Conservation (phyloP, 2,329 filamentous ascomycete genomes). For the Fusarium sp. region DNA sequence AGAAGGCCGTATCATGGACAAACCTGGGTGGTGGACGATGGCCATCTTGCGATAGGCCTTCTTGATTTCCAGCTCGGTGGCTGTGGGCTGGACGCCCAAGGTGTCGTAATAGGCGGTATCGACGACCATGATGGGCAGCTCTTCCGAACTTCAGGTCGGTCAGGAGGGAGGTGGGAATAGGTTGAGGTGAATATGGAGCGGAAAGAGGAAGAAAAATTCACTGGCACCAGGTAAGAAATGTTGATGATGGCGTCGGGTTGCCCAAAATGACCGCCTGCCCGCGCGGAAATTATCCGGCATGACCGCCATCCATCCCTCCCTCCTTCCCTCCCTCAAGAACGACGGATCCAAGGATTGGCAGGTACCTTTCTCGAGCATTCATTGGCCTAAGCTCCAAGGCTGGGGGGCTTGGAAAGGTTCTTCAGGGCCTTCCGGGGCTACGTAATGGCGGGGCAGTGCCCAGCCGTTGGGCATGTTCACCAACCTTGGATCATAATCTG, state of each 20-base stretch:
- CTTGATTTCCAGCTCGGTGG: constrained; percentile 93
- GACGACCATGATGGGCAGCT: constrained; percentile 76
- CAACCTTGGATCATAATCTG: neutral
- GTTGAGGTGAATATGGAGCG: constrained; percentile 17
- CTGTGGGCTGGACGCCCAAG: constrained; percentile 85
- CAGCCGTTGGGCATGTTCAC: constrained; percentile 2
- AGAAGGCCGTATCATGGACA: constrained; percentile 30
- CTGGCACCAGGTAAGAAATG: constrained; percentile 19
- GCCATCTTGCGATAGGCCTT: constrained; percentile 96
- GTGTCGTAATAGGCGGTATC: constrained; percentile 91
- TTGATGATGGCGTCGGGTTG: constrained; percentile 43
- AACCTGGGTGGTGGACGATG: constrained; percentile 91
- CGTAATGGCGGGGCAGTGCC: constrained; percentile 54
- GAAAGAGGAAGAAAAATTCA: constrained; percentile 5
- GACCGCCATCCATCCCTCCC: neutral
- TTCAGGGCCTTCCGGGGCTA: constrained; percentile 32
- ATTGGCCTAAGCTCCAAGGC: constrained; percentile 1
- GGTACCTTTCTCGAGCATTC: neutral
- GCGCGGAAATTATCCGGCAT: constrained; percentile 37
- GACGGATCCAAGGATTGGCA: neutral
- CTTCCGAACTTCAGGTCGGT: constrained; percentile 21
- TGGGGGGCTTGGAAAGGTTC: constrained; percentile 17
- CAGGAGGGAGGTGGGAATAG: neutral
- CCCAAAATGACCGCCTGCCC: constrained; percentile 35
- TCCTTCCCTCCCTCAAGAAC: neutral